phyloP scores from a whole-genome alignment of 2,329 filamentous ascomycete genomes.

The Talaromyces atroroseus region DNA sequence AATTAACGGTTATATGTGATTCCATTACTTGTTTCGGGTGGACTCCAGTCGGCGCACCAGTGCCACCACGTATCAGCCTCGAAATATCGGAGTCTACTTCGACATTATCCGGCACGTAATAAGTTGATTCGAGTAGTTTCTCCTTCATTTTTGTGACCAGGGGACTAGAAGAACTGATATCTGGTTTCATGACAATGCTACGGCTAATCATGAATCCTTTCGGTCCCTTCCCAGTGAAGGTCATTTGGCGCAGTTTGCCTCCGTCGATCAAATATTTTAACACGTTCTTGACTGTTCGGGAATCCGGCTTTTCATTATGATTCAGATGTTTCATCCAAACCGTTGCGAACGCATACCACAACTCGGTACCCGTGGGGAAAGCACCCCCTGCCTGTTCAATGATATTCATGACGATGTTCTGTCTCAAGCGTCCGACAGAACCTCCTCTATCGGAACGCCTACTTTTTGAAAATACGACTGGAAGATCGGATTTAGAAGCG shows the following conservation, averaged over 20 bases:
- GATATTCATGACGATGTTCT: constrained; percentile 51
- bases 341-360: constrained; percentile 51
- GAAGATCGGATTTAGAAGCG: not conserved
- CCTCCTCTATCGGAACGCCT: constrained; percentile 32
- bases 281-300: constrained; percentile 47
- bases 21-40: constrained; percentile 21
- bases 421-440: constrained; percentile 41
- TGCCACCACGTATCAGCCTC: constrained; percentile 18
- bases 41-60: constrained; percentile 3
- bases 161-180: constrained; percentile 41
- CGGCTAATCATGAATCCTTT: constrained; percentile 47
- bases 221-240: constrained; percentile 46
- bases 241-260: constrained; percentile 48
- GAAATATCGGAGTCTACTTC: constrained; percentile 33
- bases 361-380: constrained; percentile 50
- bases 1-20: constrained; percentile 28
- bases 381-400: constrained; percentile 50
- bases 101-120: constrained; percentile 42
- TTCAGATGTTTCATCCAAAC: constrained; percentile 46
- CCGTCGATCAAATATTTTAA: constrained; percentile 47
- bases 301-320: constrained; percentile 44
- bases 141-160: constrained; percentile 46
- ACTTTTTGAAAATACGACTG: constrained; percentile 10
- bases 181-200: constrained; percentile 45
- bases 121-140: constrained; percentile 45